A percentile compares a stretch with the other conserved stretches of the same genome.
Conservation (phyloP, 345 rosid species). For the Aegle marmelos region DNA sequence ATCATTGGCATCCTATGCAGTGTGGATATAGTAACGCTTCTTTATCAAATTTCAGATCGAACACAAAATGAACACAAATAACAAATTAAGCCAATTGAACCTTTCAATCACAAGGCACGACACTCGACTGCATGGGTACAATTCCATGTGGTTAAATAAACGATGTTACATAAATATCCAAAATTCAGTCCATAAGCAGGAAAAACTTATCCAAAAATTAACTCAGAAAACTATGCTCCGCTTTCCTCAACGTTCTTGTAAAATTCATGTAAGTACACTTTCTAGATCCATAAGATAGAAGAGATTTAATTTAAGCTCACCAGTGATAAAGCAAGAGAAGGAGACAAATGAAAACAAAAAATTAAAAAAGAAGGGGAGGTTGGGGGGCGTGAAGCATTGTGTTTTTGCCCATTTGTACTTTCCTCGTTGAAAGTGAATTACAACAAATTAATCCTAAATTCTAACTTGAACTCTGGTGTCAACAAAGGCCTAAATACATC, state of each 20-base stretch:
- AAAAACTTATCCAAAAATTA: neutral
- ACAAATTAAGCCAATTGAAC: no score
- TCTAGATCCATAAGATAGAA: neutral
- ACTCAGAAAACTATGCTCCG: neutral
- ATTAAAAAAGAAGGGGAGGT: neutral
- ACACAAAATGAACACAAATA: no score
- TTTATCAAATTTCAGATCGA: no score
- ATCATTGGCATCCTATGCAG: neutral
- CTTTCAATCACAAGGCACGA: no score
- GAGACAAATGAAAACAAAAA: neutral
- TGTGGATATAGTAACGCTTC: neutral
- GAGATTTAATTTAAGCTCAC: no score
- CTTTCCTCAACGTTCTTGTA: neutral
- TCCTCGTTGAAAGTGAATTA: neutral
- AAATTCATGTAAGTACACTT: neutral
- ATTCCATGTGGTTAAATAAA: no score
- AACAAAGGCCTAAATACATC: slow-evolving; percentile 10
- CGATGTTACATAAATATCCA: no score
- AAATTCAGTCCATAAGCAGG: no score
- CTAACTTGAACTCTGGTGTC: slow-evolving; percentile 16
- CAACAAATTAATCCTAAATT: neutral
- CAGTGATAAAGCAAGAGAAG: no score
- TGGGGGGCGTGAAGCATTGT: no score
- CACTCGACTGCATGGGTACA: no score
- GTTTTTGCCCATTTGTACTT: neutral